These are phyloP conservation scores for Suillus paluster DNA, from an alignment of 768 basidiomycete genomes.

Conservation along the genomic window DNA sequence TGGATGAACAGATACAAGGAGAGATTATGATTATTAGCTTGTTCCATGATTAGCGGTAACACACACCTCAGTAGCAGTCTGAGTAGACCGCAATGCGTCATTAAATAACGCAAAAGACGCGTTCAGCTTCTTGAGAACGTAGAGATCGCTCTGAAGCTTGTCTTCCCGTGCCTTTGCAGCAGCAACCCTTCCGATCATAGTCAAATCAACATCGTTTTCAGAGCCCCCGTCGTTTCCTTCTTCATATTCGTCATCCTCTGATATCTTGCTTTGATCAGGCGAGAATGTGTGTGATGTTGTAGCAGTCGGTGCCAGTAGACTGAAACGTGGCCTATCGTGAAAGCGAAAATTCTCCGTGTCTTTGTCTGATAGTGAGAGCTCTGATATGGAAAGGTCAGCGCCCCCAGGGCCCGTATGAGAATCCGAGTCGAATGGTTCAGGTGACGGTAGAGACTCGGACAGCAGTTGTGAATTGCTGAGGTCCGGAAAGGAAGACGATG, in stretches of 20 bases:
- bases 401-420: slow-evolving; percentile 46
- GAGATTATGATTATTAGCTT: neutral
- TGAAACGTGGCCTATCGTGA: slow-evolving; percentile 37
- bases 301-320: slow-evolving; percentile 36
- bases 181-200: slow-evolving; percentile 26
- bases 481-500: slow-evolving; percentile 32
- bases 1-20: neutral
- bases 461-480: slow-evolving; percentile 46
- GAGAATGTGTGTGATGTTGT: slow-evolving; percentile 16
- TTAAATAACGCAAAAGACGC: slow-evolving; percentile 68
- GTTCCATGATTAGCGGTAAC: neutral
- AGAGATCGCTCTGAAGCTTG: slow-evolving; percentile 73
- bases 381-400: slow-evolving; percentile 61
- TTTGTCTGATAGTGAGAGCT: slow-evolving; percentile 51
- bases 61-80: slow-evolving; percentile 72
- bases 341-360: slow-evolving; percentile 13
- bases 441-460: slow-evolving; percentile 48
- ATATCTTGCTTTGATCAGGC: slow-evolving; percentile 28
- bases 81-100: slow-evolving; percentile 65
- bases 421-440: slow-evolving; percentile 34
- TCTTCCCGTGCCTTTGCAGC: slow-evolving; percentile 59
- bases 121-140: slow-evolving; percentile 75
- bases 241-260: slow-evolving; percentile 28
- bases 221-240: slow-evolving; percentile 14
- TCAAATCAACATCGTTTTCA: slow-evolving; percentile 17